phyloP scores from a whole-genome alignment of 2,329 filamentous ascomycete genomes.

The Truncatella angustata region DNA sequence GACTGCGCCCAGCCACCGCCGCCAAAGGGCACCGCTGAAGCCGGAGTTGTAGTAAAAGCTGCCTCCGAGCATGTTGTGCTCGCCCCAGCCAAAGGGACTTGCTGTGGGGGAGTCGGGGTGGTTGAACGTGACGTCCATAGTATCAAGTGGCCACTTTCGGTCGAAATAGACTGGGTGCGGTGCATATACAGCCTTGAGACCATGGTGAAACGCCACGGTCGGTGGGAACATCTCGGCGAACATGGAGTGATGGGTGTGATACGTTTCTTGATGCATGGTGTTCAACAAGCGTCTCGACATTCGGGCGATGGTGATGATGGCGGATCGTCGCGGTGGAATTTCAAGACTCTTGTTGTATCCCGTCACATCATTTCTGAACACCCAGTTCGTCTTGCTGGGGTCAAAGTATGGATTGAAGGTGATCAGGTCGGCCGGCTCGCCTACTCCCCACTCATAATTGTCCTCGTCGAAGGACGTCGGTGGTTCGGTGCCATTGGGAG shows the following conservation, averaged over 20 bases:
- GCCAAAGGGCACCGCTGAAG: constrained; percentile 61
- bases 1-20: constrained; percentile 52
- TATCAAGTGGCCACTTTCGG: constrained; percentile 55
- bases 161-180: constrained; percentile 68
- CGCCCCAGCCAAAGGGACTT: constrained; percentile 56
- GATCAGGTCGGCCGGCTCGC: constrained; percentile 58
- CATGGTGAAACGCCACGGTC: constrained; percentile 54
- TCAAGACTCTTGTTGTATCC: constrained; percentile 48
- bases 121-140: constrained; percentile 64
- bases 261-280: constrained; percentile 58
- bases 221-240: constrained; percentile 63
- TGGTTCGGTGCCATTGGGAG: constrained; percentile 57
- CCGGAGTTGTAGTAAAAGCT: constrained; percentile 67
- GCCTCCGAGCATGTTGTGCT: constrained; percentile 65
- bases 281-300: constrained; percentile 50
- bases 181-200: constrained; percentile 59
- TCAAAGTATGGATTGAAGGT: constrained; percentile 61
- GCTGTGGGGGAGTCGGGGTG: constrained; percentile 50
- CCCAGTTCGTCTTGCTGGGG: constrained; percentile 54
- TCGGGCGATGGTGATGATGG: constrained; percentile 55
- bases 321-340: constrained; percentile 55
- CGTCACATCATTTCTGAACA: constrained; percentile 54
- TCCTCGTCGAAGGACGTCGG: constrained; percentile 63
- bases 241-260: constrained; percentile 49
- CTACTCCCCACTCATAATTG: constrained; percentile 57